A percentile compares a stretch with the other conserved stretches of the same genome.
These are phyloP conservation scores for Sclerospora graminicola DNA, from an alignment of 352 stramenopile species.

Conservation along the genomic window DNA sequence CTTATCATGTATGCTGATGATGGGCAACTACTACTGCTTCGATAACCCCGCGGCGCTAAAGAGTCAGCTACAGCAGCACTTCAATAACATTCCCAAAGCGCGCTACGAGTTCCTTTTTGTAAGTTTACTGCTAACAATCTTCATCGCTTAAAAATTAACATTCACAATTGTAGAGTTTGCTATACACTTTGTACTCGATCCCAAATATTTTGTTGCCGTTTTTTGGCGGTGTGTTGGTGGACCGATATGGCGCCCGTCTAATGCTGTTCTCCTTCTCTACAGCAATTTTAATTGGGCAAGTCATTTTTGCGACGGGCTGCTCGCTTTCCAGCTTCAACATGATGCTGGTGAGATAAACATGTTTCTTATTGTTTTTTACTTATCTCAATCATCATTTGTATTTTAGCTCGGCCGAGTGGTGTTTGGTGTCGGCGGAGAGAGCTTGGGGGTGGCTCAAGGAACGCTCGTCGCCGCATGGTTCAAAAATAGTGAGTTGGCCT, in stretches of 20 bases:
- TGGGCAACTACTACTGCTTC: slow-evolving; percentile 89
- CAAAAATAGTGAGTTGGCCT: slow-evolving; percentile 86
- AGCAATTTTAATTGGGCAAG: slow-evolving; percentile 72
- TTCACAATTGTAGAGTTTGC: slow-evolving; percentile 57
- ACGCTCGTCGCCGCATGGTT: slow-evolving; percentile 90
- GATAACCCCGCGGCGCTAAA: slow-evolving; percentile 85
- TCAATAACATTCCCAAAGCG: slow-evolving; percentile 55
- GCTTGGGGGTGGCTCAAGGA: slow-evolving; percentile 82
- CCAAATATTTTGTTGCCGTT: slow-evolving; percentile 90
- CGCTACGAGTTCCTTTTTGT: slow-evolving; percentile 82
- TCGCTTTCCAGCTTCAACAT: slow-evolving; percentile 66
- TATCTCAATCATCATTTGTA: slow-evolving; percentile 2
- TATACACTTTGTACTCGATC: slow-evolving; percentile 91
- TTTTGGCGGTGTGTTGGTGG: slow-evolving; percentile 87
- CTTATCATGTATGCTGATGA: slow-evolving; percentile 83
- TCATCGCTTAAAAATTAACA: not conserved
- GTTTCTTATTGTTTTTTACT: not conserved
- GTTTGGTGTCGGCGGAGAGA: slow-evolving; percentile 90
- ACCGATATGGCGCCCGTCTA: slow-evolving; percentile 76
- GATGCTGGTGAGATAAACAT: slow-evolving; percentile 41
- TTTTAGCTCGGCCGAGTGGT: slow-evolving; percentile 77
- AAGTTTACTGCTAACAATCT: slow-evolving; percentile 5
- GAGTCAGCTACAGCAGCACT: slow-evolving; percentile 80
- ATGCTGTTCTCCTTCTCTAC: slow-evolving; percentile 83
- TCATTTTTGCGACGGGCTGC: slow-evolving; percentile 84